phyloP scores from a whole-genome alignment of 345 rosid species.

The Fremontodendron californicum region DNA sequence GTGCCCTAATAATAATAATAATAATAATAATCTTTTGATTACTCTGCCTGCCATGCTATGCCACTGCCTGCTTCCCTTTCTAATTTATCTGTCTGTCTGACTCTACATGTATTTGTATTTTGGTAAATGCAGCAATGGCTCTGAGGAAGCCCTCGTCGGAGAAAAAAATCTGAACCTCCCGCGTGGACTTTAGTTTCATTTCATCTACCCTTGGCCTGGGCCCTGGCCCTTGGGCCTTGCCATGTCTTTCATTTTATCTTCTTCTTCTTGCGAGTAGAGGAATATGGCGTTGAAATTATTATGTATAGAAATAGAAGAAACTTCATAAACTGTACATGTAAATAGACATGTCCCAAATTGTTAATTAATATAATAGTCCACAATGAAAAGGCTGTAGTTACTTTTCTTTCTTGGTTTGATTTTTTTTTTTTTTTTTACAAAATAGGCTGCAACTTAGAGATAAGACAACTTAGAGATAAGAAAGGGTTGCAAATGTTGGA shows the following conservation, averaged over 20 bases:
- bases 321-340: no score
- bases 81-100: not conserved
- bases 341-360: no score
- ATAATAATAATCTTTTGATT: not conserved
- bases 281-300: not conserved
- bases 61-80: not conserved
- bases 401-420: no score
- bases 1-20: not conserved
- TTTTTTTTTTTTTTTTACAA: no score
- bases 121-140: conserved; percentile 52
- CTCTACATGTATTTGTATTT: not conserved
- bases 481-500: no score
- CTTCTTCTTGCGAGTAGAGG: not conserved
- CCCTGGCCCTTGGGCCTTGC: no score
- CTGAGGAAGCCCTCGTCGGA: conserved; percentile 45
- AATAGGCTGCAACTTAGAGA: no score
- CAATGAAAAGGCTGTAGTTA: no score
- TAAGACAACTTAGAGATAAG: no score
- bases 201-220: not conserved
- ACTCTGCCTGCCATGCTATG: no score
- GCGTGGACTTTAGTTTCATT: conserved; percentile 46
- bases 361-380: no score
- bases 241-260: conserved; percentile 2
- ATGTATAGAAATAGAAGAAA: no score
- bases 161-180: conserved; percentile 64